Evolutionary conservation across 2,329 filamentous ascomycete genomes (phyloP), one percentile per base, ranked within the genome.

Genomic region (Talaromyces sp.): DNA sequence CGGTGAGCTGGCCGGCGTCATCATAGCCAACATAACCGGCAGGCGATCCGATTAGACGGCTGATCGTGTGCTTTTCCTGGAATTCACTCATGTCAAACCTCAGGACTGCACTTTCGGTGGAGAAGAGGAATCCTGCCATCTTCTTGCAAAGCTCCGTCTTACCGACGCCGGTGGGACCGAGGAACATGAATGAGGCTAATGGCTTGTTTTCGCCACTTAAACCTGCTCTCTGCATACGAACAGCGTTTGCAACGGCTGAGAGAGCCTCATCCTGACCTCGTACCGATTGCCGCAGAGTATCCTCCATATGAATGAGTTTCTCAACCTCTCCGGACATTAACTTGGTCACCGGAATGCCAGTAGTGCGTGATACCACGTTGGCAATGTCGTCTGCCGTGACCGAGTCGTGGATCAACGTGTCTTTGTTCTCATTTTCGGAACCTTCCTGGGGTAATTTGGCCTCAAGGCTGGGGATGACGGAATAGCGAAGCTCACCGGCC

Each of bases 51-150:
- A 98, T 97, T 35, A 98, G 84, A 18, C 93, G 86, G 31, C 91
- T 96, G 62, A 98, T 90, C 3, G 95, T 98, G 73, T 98, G 93
- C 76, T 96, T 96, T 74, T 98, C 95, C 73, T 96, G 92, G 75
- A 97, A 98, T 73, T 99, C 95, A 69, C 88, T 91, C 95, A 98
- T 98, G 76, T 98, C 95, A 76, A 98, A 98, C 37, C 95, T 86
- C 37, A 97, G 86, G 28, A 99, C 92, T 2, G 95, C 93, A 31
- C 87, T 87, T 70, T 96, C 91, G 1, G 92, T 96, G 0, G 90
- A 95, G 78, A 98, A 99, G 40, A 99, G 82, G 79, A 97, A 98
- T 63, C 84, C 85, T 1, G 95, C 95, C 69, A 99, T 88, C 74
- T 96, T 93, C 82, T 98, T 98, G 83, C 93, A 96, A 1, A 98